Base-by-base conservation (phyloP, 2,329 filamentous ascomycete genomes). In the Didymella pinodella region DNA sequence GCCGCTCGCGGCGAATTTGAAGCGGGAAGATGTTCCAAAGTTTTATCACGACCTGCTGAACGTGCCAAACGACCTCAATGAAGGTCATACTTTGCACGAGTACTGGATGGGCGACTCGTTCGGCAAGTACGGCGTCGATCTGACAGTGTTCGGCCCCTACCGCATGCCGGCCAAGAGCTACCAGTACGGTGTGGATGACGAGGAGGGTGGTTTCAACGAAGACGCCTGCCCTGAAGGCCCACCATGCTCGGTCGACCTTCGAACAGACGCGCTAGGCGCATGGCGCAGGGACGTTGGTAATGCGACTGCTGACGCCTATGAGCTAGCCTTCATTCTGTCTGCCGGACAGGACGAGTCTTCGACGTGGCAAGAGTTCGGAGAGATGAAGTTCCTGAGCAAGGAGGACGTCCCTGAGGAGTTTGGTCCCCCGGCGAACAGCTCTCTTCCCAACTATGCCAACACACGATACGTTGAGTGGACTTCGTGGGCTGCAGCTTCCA, bases 101-200 rank as follows among this genome's bases (percentile, higher is more conserved):
- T 85, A 85, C 65, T 85, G 83, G 83, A 85, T 85, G 83, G 82
- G 82, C 51, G 83, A 85, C 67, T 84, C 82, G 1, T 80, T 77
- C 12, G 83, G 83, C 2, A 77, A 80, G 18, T 85, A 80, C 57
- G 83, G 83, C 14, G 83, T 85, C 8, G 81, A 85, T 55, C 63
- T 85, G 67, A 84, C 82, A 0, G 79, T 80, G 0, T 85, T 84
- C 56, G 83, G 83, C 0, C 77, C 82, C 0, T 85, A 85, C 57
- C 73, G 74, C n/a, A 73, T 85, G 70, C 83, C 83, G 0, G 70
- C 71, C 2, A 73, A 76, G 28, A 78, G 78, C 1, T 85, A 80
- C 56, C 81, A 84, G 63, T 85, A 85, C 48, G 83, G 83, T 11
- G 68, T 85, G 7, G 81, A 82, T 40, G 74, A 80, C 54, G 76